These are phyloP conservation scores for Lentinula aciculospora DNA, from an alignment of 768 basidiomycete species.

Conservation along the genomic window DNA sequence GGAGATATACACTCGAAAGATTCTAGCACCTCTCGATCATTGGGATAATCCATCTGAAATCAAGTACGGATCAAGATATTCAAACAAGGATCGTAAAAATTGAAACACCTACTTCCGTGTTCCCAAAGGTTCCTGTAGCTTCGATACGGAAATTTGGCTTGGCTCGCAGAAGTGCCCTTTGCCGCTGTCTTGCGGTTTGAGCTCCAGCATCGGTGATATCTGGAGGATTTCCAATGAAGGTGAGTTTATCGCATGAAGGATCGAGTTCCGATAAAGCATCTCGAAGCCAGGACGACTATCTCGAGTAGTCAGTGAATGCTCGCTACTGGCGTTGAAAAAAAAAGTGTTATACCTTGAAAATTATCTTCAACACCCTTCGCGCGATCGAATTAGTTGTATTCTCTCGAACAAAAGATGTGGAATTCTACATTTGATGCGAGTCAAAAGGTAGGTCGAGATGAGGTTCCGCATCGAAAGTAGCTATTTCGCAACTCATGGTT, in stretches of 20 bases:
- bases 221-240: constrained; percentile 73
- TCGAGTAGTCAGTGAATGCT: neutral
- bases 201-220: constrained; percentile 14
- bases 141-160: constrained; percentile 76
- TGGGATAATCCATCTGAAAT: constrained; percentile 89
- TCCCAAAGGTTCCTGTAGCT: constrained; percentile 78
- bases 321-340: neutral
- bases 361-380: constrained; percentile 68
- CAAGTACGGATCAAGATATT: neutral
- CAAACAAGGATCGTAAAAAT: neutral
- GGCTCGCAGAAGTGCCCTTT: constrained; percentile 17
- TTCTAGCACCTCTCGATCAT: constrained; percentile 87
- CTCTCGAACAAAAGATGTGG: neutral
- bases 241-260: constrained; percentile 79
- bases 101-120: constrained; percentile 59
- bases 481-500: constrained; percentile 82
- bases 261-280: constrained; percentile 92
- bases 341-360: constrained; percentile 61
- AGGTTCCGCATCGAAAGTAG: constrained; percentile 81
- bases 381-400: neutral
- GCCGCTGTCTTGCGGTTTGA: constrained; percentile 19
- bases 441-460: constrained; percentile 78
- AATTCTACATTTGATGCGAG: constrained; percentile 49
- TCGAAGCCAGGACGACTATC: constrained; percentile 83
- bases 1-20: constrained; percentile 73